Evolutionary conservation across 2,329 filamentous ascomycete species (phyloP), one percentile per base, ranked within the genome.

Genomic region (Penicillium sp.): DNA sequence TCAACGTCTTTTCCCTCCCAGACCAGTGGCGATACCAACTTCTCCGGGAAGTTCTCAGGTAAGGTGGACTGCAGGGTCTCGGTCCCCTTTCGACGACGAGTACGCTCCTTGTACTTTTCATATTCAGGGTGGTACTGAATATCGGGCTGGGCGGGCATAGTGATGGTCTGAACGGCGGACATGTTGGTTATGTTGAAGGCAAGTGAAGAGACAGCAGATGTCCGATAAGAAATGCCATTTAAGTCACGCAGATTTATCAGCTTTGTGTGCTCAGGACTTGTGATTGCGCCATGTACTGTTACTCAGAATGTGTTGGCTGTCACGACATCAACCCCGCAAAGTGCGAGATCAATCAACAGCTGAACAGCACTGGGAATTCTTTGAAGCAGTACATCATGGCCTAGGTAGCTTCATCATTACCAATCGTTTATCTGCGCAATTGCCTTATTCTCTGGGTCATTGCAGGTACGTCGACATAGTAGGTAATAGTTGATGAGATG

Each of bases 1-100:
- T 63, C 61, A 14, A 80, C 61, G 4, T 73, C 69, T 18, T 71
- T 70, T 4, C 76, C 77, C 35, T 80, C 75, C 79, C 79, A 82
- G 0, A 80, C 79, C 1, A 81, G 67, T 5, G 76, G 69, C 0
- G 76, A 78, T 2, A 68, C 58, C 1, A 81, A 59, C 38, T 75
- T 56, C 22, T 61, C 24, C 0, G 79, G 78, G 58, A 79, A 81
- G 0, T 74, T 76, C 1, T 62, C 50, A 0, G 79, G 79, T 0
- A 81, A 38, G 16, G 18, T 61, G 7, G 51, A 56, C 31, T 55
- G 53, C 7, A 66, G 46, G 4, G 42, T 50, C 44, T 64, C 64
- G 1, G 55, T 59, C 46, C 56, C 57, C 24, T 61, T 64, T 38
- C 63, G 64, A 24, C 37, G 54, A 43, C 56, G 55, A 24, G 58